Evolutionary conservation across 352 stramenopile genomes (phyloP), one percentile per base, ranked within the genome.

Genomic region (Phytophthora multivora): DNA sequence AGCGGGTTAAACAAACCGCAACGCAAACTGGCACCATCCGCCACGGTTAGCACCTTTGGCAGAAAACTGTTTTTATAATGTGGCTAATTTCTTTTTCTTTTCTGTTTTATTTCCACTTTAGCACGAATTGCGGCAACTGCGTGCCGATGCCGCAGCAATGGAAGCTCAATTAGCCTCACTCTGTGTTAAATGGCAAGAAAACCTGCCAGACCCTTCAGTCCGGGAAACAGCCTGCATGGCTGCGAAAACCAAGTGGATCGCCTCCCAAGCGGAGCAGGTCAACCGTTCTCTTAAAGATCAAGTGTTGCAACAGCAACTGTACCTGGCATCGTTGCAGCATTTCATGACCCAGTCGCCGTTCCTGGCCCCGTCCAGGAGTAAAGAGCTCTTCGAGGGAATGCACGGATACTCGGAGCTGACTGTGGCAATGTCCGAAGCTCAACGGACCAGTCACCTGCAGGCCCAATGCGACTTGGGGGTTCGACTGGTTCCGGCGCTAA

Each of bases 301-400:
- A 58, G 59, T 86, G 15, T 46, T 80, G 36, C 77, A 89, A 56
- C 79, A 89, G 55, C 79, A 89, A 59, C 66, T 89, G 31, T 83
- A 84, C 48, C 69, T 89, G 13, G 80, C 80, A 23, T 86, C 80
- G 1, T 59, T 89, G 15, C 80, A 89, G 46, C 79, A 71, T 47
- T 56, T 77, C 23, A 69, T 88, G 45, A 69, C 77, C 3, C 73
- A 85, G 58, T 80, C 77, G 31, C 80, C 80, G 30, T 63, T 89
- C 25, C 55, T 83, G 13, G 45, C 63, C n/a, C 52, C 52, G 2
- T 77, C 74, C 11, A 69, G 77, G 26, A 79, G 71, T 31, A 80
- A 77, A 52, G 80, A 89, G 36, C 69, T 89, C 16, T 88, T 79
- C 35, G 75, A 86, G 3, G 71, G 67, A 2, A 66, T 89, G 45